Percentiles rank a stretch among this genome's conserved stretches.
Evolutionary conservation across 2,329 filamentous ascomycete genomes (phyloP).

Genomic region (Metarhizium album): DNA sequence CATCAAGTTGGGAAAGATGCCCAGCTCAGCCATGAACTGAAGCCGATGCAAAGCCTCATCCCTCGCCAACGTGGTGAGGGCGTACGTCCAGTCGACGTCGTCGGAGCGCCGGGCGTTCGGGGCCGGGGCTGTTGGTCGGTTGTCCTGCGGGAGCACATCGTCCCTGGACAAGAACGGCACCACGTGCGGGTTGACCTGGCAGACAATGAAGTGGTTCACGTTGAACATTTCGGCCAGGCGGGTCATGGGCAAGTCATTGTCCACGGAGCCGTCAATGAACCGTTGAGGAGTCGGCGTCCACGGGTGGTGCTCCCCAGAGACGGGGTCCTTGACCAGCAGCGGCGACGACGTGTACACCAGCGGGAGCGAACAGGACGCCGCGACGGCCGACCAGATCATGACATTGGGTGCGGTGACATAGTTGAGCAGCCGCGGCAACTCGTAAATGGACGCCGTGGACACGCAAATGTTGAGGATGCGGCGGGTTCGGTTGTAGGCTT

Average conservation of each 20-base stretch:
- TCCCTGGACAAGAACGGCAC: conserved; percentile 75
- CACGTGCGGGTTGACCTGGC: conserved; percentile 91
- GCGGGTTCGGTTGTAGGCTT: conserved; percentile 89
- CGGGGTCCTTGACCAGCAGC: conserved; percentile 73
- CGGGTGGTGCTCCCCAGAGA: conserved; percentile 63
- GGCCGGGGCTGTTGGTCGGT: conserved; percentile 17
- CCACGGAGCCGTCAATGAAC: conserved; percentile 92
- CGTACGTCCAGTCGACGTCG: conserved; percentile 50
- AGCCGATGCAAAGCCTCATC: conserved; percentile 73
- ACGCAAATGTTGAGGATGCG: conserved; percentile 91
- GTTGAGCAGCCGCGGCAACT: conserved; percentile 77
- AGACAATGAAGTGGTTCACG: conserved; percentile 96
- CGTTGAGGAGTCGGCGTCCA: conserved; percentile 81
- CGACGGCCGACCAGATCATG: conserved; percentile 91
- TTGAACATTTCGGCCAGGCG: conserved; percentile 92
- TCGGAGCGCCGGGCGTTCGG: conserved; percentile 18
- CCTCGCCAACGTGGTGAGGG: conserved; percentile 61
- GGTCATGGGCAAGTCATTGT: conserved; percentile 88
- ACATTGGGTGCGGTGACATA: conserved; percentile 92
- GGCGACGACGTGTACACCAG: conserved; percentile 72
- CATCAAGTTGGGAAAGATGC: conserved; percentile 66
- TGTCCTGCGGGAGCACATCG: conserved; percentile 40
- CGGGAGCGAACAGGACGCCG: conserved; percentile 90
- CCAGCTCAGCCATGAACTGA: conserved; percentile 69
- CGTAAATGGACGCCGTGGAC: conserved; percentile 77